Evolutionary conservation across 441 rosid species (phyloP).

Genomic region (Erodium moschatum): DNA sequence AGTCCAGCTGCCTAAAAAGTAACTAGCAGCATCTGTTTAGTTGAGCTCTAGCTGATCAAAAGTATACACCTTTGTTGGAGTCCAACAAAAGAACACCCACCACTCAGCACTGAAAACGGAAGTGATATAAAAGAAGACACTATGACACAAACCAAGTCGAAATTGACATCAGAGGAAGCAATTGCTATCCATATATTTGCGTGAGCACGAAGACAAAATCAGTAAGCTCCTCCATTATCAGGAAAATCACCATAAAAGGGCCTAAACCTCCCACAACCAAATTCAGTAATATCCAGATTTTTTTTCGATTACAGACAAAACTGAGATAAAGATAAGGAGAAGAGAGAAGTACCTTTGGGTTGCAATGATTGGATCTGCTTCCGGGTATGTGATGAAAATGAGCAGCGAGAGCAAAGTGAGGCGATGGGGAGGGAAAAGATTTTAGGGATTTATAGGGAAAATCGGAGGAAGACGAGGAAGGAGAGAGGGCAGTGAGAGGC

Average conservation of each 20-base stretch:
- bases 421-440: not conserved
- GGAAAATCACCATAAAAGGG: not conserved
- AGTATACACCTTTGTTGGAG: not conserved
- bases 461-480: not conserved
- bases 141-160: not conserved
- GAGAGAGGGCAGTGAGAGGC: conserved; percentile 12
- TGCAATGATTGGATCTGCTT: not conserved
- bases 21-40: not conserved
- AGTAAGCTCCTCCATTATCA: not conserved
- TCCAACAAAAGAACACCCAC: not conserved
- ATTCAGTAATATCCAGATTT: not conserved
- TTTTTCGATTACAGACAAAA: not conserved
- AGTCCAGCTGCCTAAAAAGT: not conserved
- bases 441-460: conserved; percentile 9
- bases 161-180: not conserved
- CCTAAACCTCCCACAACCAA: not conserved
- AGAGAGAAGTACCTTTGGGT: conserved; percentile 3
- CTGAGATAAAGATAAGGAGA: not conserved
- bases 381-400: not conserved
- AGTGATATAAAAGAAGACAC: not conserved
- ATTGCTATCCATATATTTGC: not conserved
- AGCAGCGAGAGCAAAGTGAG: not conserved
- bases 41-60: not conserved
- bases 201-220: not conserved
- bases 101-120: not conserved